Conservation (phyloP, 2,329 filamentous ascomycete species). For the Aureobasidium sp. region DNA sequence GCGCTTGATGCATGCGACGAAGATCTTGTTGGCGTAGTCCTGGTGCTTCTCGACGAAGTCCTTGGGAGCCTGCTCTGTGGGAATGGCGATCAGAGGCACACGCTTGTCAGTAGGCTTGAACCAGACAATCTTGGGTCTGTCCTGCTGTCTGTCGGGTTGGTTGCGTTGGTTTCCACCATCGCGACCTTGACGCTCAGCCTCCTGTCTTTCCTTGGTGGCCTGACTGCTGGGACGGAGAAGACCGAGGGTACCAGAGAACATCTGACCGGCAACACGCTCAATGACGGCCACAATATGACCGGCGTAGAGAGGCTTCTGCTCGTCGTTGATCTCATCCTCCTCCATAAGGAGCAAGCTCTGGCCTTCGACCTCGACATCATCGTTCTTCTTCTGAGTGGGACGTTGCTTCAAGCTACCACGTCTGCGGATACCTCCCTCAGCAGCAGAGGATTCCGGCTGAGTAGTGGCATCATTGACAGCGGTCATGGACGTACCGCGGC, state of each 20-base stretch:
- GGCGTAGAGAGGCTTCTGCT: constrained; percentile 93
- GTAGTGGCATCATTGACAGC: constrained; percentile 50
- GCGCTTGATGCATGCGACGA: constrained; percentile 97
- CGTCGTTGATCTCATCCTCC: constrained; percentile 97
- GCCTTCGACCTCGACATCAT: constrained; percentile 96
- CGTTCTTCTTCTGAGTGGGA: constrained; percentile 99
- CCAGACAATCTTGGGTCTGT: constrained; percentile 99
- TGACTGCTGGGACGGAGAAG: constrained; percentile 93
- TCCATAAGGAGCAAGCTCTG: constrained; percentile 94
- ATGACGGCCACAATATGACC: constrained; percentile 96
- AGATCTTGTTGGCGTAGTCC: constrained; percentile 94
- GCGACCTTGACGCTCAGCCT: constrained; percentile 85
- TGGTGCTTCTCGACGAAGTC: constrained; percentile 99
- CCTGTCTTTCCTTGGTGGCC: constrained; percentile 98
- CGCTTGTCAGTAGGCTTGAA: constrained; percentile 99
- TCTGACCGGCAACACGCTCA: constrained; percentile 92
- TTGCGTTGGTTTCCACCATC: constrained; percentile 66
- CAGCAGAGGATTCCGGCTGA: constrained; percentile 50
- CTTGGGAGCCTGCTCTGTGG: constrained; percentile 91
- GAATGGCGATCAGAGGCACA: constrained; percentile 94
- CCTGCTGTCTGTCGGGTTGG: constrained; percentile 75
- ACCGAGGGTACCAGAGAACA: constrained; percentile 93
- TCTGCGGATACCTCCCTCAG: constrained; percentile 79
- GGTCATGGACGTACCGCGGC: constrained; percentile 67
- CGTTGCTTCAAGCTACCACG: constrained; percentile 93